Evolutionary conservation across 2,329 filamentous ascomycete genomes (phyloP).

Genomic region (Fusarium cicatricum): DNA sequence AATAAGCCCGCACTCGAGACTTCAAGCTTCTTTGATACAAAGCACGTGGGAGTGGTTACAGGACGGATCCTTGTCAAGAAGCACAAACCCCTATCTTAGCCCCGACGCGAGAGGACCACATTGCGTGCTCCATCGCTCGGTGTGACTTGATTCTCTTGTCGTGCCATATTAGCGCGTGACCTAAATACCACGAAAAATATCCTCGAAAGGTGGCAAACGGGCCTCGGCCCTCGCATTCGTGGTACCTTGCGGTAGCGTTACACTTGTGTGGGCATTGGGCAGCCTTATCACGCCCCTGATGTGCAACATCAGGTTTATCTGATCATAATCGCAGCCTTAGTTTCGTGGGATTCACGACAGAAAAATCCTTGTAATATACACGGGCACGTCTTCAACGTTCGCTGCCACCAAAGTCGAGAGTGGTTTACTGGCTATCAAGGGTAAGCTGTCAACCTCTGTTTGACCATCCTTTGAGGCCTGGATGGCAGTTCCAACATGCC

Average conservation of each 20-base stretch:
- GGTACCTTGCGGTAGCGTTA: background rate
- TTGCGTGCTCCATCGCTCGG: background rate
- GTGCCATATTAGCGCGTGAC: background rate
- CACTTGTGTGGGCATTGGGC: constrained; percentile 4
- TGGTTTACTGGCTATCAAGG: background rate
- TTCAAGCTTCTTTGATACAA: too few species aligned
- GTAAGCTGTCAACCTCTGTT: background rate
- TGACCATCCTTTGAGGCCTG: background rate
- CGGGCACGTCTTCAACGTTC: too few species aligned
- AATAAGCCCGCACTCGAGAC: too few species aligned
- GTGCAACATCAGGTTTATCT: background rate
- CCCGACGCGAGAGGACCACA: background rate
- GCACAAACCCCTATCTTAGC: too few species aligned
- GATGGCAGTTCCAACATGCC: too few species aligned
- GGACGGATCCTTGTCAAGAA: too few species aligned
- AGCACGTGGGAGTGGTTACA: too few species aligned
- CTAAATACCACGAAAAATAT: background rate
- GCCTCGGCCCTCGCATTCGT: background rate
- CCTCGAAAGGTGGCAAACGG: background rate
- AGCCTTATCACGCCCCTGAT: background rate
- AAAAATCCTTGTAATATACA: background rate
- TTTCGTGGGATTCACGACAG: background rate
- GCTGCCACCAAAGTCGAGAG: too few species aligned
- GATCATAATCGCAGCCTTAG: background rate
- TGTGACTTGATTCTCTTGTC: background rate